Evolutionary conservation across 202 grass and related monocot genomes (phyloP).

Genomic region (Hordeum pubiflorum): DNA sequence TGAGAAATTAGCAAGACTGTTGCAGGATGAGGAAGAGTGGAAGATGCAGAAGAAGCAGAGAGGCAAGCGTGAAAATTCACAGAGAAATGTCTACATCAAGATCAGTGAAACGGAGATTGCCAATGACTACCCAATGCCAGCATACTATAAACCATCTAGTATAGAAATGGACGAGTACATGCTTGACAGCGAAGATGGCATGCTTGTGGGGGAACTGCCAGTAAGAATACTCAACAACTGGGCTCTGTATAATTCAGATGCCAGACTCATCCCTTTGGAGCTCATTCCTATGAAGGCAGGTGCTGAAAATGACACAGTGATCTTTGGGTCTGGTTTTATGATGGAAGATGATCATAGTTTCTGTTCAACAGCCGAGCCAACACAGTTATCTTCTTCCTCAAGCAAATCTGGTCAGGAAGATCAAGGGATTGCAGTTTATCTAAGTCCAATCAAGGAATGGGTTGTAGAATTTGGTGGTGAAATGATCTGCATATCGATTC

Average conservation of each 20-base stretch:
- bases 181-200: conserved; percentile 36
- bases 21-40: conserved; percentile 77
- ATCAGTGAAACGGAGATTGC: conserved; percentile 74
- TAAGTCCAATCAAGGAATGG: conserved; percentile 79
- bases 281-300: conserved; percentile 75
- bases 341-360: conserved; percentile 63
- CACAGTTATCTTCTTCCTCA: conserved; percentile 35
- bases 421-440: conserved; percentile 49
- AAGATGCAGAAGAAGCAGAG: conserved; percentile 39
- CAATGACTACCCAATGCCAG: conserved; percentile 65
- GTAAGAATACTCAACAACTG: conserved; percentile 67
- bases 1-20: conserved; percentile 54
- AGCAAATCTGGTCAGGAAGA: conserved; percentile 28
- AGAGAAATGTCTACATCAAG: conserved; percentile 73
- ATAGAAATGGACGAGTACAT: conserved; percentile 87
- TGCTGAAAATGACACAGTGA: conserved; percentile 58
- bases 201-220: conserved; percentile 47
- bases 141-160: conserved; percentile 59
- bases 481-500: conserved; percentile 59
- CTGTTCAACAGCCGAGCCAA: conserved; percentile 35
- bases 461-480: conserved; percentile 66
- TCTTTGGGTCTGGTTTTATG: conserved; percentile 73
- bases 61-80: conserved; percentile 21
- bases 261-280: conserved; percentile 68
- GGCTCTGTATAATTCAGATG: conserved; percentile 71